These are phyloP conservation scores for Apiospora kogelbergensis DNA, from an alignment of 2,329 filamentous ascomycete species.

Conservation along the genomic window DNA sequence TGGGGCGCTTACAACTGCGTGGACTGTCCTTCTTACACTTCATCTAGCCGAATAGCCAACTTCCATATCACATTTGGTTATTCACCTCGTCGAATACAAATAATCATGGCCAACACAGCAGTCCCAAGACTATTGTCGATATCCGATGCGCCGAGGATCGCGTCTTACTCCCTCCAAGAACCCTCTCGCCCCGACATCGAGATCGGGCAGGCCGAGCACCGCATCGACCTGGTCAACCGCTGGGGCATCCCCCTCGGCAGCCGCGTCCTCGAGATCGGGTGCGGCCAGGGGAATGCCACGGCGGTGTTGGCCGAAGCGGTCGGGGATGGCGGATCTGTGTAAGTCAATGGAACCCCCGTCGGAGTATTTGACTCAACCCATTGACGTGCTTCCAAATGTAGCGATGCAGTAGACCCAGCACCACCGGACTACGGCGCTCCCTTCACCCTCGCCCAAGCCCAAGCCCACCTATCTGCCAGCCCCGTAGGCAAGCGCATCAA, in stretches of 20 bases:
- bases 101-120: neutral
- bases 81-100: neutral
- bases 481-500: constrained; percentile 41
- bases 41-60: too few species aligned
- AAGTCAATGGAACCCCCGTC: neutral
- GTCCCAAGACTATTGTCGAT: neutral
- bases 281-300: constrained; percentile 60
- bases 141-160: constrained; percentile 8
- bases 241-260: constrained; percentile 39
- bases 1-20: neutral
- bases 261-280: constrained; percentile 56
- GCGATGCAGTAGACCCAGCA: constrained; percentile 52
- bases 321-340: constrained; percentile 41
- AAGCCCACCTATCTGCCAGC: constrained; percentile 40
- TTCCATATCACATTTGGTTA: neutral
- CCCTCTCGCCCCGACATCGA: constrained; percentile 16
- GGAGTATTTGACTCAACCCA: neutral
- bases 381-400: neutral
- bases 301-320: constrained; percentile 50
- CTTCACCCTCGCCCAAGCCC: constrained; percentile 49
- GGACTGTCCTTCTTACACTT: neutral
- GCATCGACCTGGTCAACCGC: constrained; percentile 33
- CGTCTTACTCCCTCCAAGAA: constrained; percentile 13
- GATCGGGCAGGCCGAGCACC: constrained; percentile 33
- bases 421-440: constrained; percentile 49